phyloP scores from a whole-genome alignment of 805 yeast species.

The Teunomyces kruisii region DNA sequence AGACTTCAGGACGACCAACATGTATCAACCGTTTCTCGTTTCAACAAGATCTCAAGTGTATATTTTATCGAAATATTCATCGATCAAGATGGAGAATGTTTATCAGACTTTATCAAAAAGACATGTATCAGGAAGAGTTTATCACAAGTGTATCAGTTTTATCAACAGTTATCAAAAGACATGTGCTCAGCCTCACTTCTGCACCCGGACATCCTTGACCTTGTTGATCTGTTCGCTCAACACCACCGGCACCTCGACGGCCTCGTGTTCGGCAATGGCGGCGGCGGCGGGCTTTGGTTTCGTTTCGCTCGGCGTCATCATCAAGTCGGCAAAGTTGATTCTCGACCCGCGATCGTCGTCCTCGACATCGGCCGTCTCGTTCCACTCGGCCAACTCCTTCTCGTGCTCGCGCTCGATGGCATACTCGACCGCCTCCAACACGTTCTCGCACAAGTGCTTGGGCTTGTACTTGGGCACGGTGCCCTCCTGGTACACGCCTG shows the following conservation, averaged over 20 bases:
- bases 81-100: too few species aligned
- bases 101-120: too few species aligned
- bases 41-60: too few species aligned
- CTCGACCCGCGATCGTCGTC: constrained; percentile 32
- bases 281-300: constrained; percentile 10
- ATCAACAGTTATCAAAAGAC: not conserved
- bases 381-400: constrained; percentile 74
- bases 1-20: too few species aligned
- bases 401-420: constrained; percentile 81
- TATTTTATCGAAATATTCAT: too few species aligned
- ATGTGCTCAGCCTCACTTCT: too few species aligned
- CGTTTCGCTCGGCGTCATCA: constrained; percentile 44
- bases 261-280: constrained; percentile 30
- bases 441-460: constrained; percentile 69
- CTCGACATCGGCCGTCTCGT: constrained; percentile 35
- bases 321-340: constrained; percentile 45
- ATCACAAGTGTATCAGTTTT: too few species aligned
- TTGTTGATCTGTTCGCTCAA: constrained; percentile 44
- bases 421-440: constrained; percentile 77
- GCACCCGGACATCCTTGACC: constrained; percentile 32
- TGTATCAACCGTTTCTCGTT: too few species aligned
- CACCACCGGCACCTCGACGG: constrained; percentile 50
- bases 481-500: constrained; percentile 84
- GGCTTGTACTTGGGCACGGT: constrained; percentile 79
- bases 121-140: too few species aligned